phyloP scores from a whole-genome alignment of 805 yeast genomes.

The Starmerella khaoyaiensis region DNA sequence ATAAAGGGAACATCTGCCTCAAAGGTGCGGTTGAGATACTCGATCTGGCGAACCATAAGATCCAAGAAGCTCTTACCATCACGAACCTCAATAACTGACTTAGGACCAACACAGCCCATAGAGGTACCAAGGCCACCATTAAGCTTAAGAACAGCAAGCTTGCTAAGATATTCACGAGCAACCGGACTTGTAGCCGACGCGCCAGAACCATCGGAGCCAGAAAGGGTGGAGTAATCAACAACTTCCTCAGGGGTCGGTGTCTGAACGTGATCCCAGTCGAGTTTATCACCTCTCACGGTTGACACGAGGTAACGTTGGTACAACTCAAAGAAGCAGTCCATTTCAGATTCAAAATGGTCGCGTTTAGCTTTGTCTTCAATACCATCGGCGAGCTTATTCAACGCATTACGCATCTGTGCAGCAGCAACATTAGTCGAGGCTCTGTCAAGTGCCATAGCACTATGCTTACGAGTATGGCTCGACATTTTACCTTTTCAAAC shows the following conservation, averaged over 20 bases:
- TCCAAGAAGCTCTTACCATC: conserved; percentile 97
- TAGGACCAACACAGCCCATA: conserved; percentile 99
- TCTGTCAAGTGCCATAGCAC: conserved; percentile 63
- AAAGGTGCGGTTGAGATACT: conserved; percentile 77
- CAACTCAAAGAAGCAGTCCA: conserved; percentile 88
- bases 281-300: conserved; percentile 69
- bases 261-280: conserved; percentile 92
- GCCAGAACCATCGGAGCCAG: not conserved
- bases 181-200: conserved; percentile 23
- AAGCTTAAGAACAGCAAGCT: conserved; percentile 87
- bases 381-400: conserved; percentile 80
- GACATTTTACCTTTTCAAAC: conserved; percentile 3
- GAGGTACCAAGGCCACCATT: conserved; percentile 99
- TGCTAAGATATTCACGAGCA: conserved; percentile 41
- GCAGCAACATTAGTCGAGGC: conserved; percentile 93
- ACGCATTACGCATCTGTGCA: conserved; percentile 91
- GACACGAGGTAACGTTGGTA: conserved; percentile 86
- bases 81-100: conserved; percentile 94
- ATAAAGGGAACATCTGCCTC: conserved; percentile 90
- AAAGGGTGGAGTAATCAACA: conserved; percentile 52
- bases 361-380: conserved; percentile 36
- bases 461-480: conserved; percentile 19
- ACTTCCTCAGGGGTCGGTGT: conserved; percentile 87
- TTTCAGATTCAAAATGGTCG: conserved; percentile 64
- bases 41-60: conserved; percentile 91